Evolutionary conservation across 352 stramenopile species (phyloP).

Genomic region (Phytophthora sp.): DNA sequence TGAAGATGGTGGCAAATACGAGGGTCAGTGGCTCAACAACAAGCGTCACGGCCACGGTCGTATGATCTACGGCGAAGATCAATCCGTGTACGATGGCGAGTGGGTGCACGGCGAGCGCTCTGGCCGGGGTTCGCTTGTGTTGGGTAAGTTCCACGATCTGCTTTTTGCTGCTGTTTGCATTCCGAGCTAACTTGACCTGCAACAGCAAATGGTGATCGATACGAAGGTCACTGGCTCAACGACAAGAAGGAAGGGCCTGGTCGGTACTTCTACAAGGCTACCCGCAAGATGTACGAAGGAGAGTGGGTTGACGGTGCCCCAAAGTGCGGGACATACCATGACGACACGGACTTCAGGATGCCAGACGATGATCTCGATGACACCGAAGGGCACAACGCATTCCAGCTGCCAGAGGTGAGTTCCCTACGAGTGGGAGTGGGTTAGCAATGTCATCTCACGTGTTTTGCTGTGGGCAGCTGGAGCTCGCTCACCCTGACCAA

Average conservation of each 20-base stretch:
- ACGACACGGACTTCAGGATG: slow-evolving; percentile 40
- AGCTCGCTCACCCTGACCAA: slow-evolving; percentile 68
- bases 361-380: slow-evolving; percentile 43
- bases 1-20: slow-evolving; percentile 79
- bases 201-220: slow-evolving; percentile 83
- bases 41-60: slow-evolving; percentile 75
- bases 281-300: slow-evolving; percentile 87
- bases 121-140: slow-evolving; percentile 64
- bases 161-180: too few species aligned
- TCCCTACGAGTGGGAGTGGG: too few species aligned
- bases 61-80: slow-evolving; percentile 71
- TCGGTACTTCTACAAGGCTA: slow-evolving; percentile 85
- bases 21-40: slow-evolving; percentile 82
- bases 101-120: slow-evolving; percentile 81
- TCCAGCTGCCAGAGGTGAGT: slow-evolving; percentile 69
- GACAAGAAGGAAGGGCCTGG: slow-evolving; percentile 91
- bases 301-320: slow-evolving; percentile 86
- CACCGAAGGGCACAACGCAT: slow-evolving; percentile 39
- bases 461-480: slow-evolving; percentile 45
- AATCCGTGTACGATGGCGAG: slow-evolving; percentile 89
- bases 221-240: slow-evolving; percentile 87
- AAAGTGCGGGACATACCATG: slow-evolving; percentile 77
- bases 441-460: neutral
- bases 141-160: too few species aligned
- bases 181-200: neutral